Conservation (phyloP, 495 filamentous ascomycete species). For the Penicillium roqueforti region DNA sequence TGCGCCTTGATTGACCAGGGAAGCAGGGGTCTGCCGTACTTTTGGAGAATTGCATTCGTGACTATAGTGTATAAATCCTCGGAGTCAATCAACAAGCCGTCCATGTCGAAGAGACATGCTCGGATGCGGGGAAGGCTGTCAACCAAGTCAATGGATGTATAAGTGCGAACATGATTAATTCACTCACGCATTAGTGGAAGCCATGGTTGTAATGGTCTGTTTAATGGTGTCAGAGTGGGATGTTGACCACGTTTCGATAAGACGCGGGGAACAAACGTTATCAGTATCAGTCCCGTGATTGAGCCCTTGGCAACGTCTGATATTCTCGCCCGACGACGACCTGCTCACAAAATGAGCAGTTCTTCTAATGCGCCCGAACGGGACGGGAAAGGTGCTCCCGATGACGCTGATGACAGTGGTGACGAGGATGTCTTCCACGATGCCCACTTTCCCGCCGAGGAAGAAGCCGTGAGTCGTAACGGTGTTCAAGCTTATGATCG, state of each 20-base stretch:
- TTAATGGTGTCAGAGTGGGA: background rate
- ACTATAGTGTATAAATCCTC: constrained; percentile 87
- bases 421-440: constrained; percentile 47
- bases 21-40: constrained; percentile 65
- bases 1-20: constrained; percentile 95
- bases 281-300: constrained; percentile 23
- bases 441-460: constrained; percentile 63
- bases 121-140: constrained; percentile 69
- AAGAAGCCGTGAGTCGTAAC: constrained; percentile 62
- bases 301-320: constrained; percentile 6
- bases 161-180: background rate
- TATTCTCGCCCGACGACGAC: constrained; percentile 3
- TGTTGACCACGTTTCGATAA: constrained; percentile 13
- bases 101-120: constrained; percentile 98
- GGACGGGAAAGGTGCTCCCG: constrained; percentile 3
- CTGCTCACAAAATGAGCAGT: constrained; percentile 15
- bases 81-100: constrained; percentile 88
- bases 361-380: constrained; percentile 11
- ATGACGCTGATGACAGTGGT: constrained; percentile 31
- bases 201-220: constrained; percentile 12
- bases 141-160: constrained; percentile 11
- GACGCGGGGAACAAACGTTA: constrained; percentile 22
- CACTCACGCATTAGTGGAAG: constrained; percentile 15
- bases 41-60: constrained; percentile 73
- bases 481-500: background rate